Evolutionary conservation across 305 asterid species (phyloP), one percentile per base, ranked within the genome.

Genomic region (Withania somnifera): DNA sequence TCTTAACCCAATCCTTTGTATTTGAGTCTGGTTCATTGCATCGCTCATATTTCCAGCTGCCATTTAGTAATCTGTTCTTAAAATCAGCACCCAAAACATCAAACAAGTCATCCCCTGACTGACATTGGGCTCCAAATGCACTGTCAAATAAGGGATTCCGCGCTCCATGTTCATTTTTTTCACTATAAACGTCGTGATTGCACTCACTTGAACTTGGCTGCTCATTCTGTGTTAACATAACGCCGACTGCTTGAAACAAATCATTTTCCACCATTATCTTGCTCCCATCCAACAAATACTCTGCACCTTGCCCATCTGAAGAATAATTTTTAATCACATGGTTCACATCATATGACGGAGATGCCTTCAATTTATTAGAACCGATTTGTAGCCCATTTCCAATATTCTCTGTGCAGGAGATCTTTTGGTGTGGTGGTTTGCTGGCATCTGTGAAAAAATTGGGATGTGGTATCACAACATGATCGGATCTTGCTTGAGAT

Each of bases 71-170:
- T 79, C 88, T 91, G 81, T 87, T 89, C 86, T 89, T 92, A 80
- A 91, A 94, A 85, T 94, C 98, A 58, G 91, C 91, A 53, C 99
- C 99, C 89, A 94, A 84, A 85, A 93, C 84, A 82, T 95, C 99
- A 53, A 92, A 93, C 87, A 96, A 84, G 86, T 96, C 99, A 66
- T 94, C 95, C 36, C 98, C 93, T 2, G 90, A 84, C 42, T 68
- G 86, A 57, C 86, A 82, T 63, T 83, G 88, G 36, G 69, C 91
- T 64, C 80, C 85, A 54, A 71, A 85, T 47, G 84, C 34, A 67
- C 81, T 57, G 63, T 84, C 83, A 64, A 78, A 32, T 22, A 78
- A 58, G 52, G 73, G 52, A 85, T 38, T 81, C 77, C 71, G 81
- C 42, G 14, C 54, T 61, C 79, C 86, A 52, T 67, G 78, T 60